Percentiles rank a stretch among this genome's conserved stretches.
Conservation (phyloP, 257 asterid genomes). For the Solanum chiquidenum region DNA sequence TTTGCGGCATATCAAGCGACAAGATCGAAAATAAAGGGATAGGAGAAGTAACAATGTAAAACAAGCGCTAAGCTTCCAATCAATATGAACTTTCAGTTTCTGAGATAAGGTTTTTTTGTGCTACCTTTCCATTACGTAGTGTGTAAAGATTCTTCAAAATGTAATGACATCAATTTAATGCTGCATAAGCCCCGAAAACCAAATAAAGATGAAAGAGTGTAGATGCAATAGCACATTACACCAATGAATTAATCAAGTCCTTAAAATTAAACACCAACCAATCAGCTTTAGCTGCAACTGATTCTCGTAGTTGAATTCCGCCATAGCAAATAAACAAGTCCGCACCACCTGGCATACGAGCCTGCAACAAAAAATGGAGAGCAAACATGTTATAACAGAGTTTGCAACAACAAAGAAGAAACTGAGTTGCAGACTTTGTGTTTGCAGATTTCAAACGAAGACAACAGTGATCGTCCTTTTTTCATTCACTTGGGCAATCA, state of each 20-base stretch:
- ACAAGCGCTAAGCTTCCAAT: neutral
- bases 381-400: neutral
- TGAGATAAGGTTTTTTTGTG: neutral
- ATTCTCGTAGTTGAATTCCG: conserved; percentile 70
- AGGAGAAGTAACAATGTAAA: neutral
- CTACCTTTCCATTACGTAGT: neutral
- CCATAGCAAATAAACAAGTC: conserved; percentile 81
- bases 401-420: neutral
- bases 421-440: neutral
- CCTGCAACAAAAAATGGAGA: conserved; percentile 22
- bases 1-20: neutral
- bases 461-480: neutral
- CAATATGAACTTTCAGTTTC: neutral
- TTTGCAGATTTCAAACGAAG: neutral
- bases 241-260: conserved; percentile 60
- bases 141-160: no score
- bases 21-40: neutral
- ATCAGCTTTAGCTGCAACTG: conserved; percentile 83
- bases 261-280: conserved; percentile 78
- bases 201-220: neutral
- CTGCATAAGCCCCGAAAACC: neutral
- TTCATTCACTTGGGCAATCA: neutral
- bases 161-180: neutral
- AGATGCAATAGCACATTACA: conserved; percentile 4
- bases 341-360: conserved; percentile 87